Base-by-base conservation (phyloP, 1,139 yeast species). In the Pichia sp. region DNA sequence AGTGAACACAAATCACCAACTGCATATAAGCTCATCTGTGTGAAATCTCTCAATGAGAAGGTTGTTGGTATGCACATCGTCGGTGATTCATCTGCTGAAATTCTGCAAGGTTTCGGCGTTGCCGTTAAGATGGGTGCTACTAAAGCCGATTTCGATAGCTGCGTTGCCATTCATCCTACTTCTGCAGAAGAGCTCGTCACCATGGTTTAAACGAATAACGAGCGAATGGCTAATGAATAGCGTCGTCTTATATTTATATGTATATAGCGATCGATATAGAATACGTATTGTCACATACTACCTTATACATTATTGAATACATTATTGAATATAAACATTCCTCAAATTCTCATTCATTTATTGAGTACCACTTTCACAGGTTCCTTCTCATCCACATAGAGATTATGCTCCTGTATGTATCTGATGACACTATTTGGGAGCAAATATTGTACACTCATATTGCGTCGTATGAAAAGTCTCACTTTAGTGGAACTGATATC, bases 111-210 rank as follows among this genome's bases (percentile, higher is more conserved):
- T 25, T 91, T 91, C 55, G 98, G 97, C 39, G 98, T 87, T 37
- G 98, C 98, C 39, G 67, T 91, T 48, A 87, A 87, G 66, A 84
- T 84, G 94, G 98, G 98, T 27, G 98, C 98, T 30, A 91, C 98
- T 32, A 91, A 91, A 69, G 75, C 75, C 35, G 96, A 91, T 60
- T 88, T 91, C 47, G 99, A 91, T 62, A 79, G 67, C 58, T 84
- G 94, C 64, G 97, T 91, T 25, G 99, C 99, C 32, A 91, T 91
- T 55, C 99, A 91, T 60, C 99, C 99, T 45, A 88, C 98, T 2
- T 77, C 94, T 47, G 98, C 98, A 29, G 99, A 91, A 65, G 99
- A 91, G 64, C 64, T 91, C 41, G 99, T 91, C 29, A 91, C 99
- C 22, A 67, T 91, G 77, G 53, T 48, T 30, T 55, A 42, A 33